Base-by-base conservation (phyloP, 1,139 yeast genomes). In the Nakaseomyces bracarensis region DNA sequence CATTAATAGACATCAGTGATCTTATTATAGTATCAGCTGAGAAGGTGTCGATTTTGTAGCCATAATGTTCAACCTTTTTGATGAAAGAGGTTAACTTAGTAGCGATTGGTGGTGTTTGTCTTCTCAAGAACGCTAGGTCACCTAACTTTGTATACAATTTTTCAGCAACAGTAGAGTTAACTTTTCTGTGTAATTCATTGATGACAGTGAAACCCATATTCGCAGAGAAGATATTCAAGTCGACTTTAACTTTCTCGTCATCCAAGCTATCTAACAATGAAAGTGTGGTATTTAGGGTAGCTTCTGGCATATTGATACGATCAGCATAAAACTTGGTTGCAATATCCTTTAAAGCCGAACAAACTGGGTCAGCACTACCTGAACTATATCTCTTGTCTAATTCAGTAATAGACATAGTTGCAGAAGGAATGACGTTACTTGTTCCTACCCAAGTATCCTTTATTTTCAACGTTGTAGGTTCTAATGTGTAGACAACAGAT, bases 111-210 rank as follows among this genome's bases (percentile, higher is more conserved):
- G 82, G 76, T 4, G 86, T 73, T 51, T 89, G 95, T 60, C 94
- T 84, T 63, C 97, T 82, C 56, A 91, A 73, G 43, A 91, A 74
- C 0, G 97, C 87, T 41, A 70, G 66, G 49, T 83, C 87, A 1
- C 96, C 96, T 40, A 87, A 67, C 3, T 74, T 77, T 2, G 91
- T 79, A 55, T 82, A 82, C 16, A 82, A 68, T 54, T 75, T 79
- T 46, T 86, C 85, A 0, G 97, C 98, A 47, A 91, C 79, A 1
- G 95, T 87, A 36, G 78, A 70, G 63, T 91, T 89, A 4, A 83
- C 94, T 59, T 82, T 85, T 55, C 82, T 80, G 49, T 81, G 74
- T 36, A 91, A 72, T 63, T 91, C 97, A 42, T 78, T 75, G 37
- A 87, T 67, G 40, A 86, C 70, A 45, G 75, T 73, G 41, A 70